phyloP scores from a whole-genome alignment of 2,329 filamentous ascomycete genomes.

The Pestalotiopsis fici region DNA sequence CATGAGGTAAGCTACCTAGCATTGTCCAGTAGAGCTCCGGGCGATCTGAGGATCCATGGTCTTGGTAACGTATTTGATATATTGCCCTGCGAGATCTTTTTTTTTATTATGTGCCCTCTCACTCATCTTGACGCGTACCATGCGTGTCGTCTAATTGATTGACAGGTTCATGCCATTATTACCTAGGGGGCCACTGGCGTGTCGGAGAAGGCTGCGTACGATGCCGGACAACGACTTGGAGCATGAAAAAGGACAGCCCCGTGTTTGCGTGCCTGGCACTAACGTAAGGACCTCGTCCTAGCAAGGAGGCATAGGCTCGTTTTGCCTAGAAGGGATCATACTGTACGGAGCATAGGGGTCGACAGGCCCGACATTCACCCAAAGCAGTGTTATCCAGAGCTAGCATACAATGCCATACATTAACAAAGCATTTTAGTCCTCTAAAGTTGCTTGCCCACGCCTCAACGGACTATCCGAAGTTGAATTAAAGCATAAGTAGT shows the following conservation, averaged over 20 bases:
- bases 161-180: not conserved
- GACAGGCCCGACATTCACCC: no score
- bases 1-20: not conserved
- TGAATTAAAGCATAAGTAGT: constrained; percentile 4
- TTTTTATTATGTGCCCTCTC: not conserved
- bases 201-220: not conserved
- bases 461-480: not conserved
- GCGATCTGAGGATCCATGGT: not conserved
- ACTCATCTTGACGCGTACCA: not conserved
- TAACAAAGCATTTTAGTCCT: not conserved
- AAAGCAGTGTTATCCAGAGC: not conserved
- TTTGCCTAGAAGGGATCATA: no score
- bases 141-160: not conserved
- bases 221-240: not conserved
- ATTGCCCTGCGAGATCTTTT: not conserved
- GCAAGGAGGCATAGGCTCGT: not conserved
- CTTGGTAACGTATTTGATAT: not conserved
- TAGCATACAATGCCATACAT: not conserved
- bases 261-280: not conserved
- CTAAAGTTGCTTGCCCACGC: not conserved
- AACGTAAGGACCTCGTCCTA: not conserved
- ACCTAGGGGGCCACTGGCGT: not conserved
- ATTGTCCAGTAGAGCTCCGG: not conserved
- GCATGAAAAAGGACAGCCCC: not conserved
- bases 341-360: no score